Conservation (phyloP, 192 early-diverging fungal genomes). For the Ambispora gerdemannii region DNA sequence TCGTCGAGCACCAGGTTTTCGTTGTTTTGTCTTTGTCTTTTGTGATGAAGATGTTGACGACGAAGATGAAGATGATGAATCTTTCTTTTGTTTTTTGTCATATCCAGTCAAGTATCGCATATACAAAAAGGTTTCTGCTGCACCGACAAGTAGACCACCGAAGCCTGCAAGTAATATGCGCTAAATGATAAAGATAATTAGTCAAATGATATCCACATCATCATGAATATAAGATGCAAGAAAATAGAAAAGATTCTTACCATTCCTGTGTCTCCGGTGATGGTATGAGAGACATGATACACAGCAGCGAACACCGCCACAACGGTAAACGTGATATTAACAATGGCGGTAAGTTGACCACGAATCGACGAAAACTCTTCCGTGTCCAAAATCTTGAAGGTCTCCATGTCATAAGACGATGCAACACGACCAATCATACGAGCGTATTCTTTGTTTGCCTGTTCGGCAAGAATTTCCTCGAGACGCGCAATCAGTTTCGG, state of each 20-base stretch:
- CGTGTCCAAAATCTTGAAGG: slow-evolving; percentile 28
- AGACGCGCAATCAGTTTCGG: slow-evolving; percentile 27
- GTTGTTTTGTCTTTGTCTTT: background rate
- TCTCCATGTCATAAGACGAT: slow-evolving; percentile 30
- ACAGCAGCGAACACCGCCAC: slow-evolving; percentile 32
- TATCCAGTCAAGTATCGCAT: slow-evolving; percentile 31
- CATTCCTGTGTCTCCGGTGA: slow-evolving; percentile 31
- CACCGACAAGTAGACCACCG: slow-evolving; percentile 23
- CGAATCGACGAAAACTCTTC: slow-evolving; percentile 29
- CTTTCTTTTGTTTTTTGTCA: slow-evolving; percentile 14
- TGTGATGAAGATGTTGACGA: too few relatives aligned
- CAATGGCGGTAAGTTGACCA: slow-evolving; percentile 30
- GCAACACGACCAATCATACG: slow-evolving; percentile 29
- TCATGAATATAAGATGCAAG: background rate
- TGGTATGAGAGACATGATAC: slow-evolving; percentile 29
- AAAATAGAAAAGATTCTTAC: slow-evolving; percentile 6
- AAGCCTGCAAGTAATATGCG: slow-evolving; percentile 30
- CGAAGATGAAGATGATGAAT: too few relatives aligned
- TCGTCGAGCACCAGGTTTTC: background rate
- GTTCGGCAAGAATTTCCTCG: slow-evolving; percentile 30
- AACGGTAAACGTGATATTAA: slow-evolving; percentile 31
- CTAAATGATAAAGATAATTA: slow-evolving; percentile 3
- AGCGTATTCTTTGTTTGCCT: slow-evolving; percentile 33
- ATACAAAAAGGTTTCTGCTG: slow-evolving; percentile 31
- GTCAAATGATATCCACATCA: background rate